Evolutionary conservation across 768 basidiomycete species (phyloP).

Genomic region (Lactarius hengduanensis): DNA sequence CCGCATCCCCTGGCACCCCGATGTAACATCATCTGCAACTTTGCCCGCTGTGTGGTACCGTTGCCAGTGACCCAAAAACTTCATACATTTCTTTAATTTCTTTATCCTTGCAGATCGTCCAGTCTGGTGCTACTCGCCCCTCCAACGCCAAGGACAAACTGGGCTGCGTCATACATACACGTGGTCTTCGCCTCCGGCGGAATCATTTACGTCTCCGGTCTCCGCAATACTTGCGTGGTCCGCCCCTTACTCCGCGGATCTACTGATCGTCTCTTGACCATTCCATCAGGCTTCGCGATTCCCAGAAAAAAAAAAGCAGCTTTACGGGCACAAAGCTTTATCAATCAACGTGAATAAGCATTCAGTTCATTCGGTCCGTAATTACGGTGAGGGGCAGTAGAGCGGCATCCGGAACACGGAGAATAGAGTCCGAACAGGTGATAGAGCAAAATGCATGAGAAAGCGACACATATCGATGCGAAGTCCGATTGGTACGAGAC

Average conservation of each 20-base stretch:
- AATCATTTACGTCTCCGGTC: background rate
- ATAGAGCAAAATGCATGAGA: no score
- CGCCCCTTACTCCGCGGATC: constrained; percentile 15
- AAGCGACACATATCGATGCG: background rate
- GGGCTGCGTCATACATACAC: background rate
- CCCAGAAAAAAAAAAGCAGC: background rate
- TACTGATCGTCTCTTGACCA: constrained; percentile 4
- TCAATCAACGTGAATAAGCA: constrained; percentile 3
- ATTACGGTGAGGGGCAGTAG: constrained; percentile 1
- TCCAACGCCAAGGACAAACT: background rate
- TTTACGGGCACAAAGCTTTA: constrained; percentile 5
- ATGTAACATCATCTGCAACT: background rate
- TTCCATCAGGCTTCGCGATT: background rate
- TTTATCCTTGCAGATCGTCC: background rate
- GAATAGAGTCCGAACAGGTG: background rate
- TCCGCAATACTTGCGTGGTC: background rate
- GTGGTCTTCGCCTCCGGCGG: constrained; percentile 1
- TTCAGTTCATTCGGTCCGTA: constrained; percentile 13
- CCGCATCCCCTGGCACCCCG: background rate
- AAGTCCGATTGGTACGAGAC: constrained; percentile 5
- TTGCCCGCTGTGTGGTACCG: background rate
- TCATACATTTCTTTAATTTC: background rate
- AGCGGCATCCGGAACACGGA: constrained; percentile 15
- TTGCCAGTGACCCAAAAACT: background rate
- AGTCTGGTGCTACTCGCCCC: background rate